phyloP scores from a whole-genome alignment of 495 filamentous ascomycete species.

The Neurospora sp. region DNA sequence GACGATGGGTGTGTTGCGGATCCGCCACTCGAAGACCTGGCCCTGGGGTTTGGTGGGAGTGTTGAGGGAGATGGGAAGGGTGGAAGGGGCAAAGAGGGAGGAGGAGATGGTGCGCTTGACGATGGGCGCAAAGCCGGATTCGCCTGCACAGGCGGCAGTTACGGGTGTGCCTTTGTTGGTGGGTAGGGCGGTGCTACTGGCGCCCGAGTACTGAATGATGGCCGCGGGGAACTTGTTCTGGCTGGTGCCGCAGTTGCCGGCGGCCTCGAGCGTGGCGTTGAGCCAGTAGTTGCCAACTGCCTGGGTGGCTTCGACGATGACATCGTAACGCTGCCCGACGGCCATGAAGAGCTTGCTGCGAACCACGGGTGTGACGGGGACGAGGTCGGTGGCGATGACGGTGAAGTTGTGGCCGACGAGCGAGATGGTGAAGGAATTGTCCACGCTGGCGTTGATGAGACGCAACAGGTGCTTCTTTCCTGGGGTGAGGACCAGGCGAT shows the following conservation, averaged over 20 bases:
- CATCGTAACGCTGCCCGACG: slow-evolving; percentile 62
- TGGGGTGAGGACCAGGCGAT: slow-evolving; percentile 24
- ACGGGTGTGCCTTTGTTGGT: slow-evolving; percentile 15
- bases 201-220: slow-evolving; percentile 32
- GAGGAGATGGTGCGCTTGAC: slow-evolving; percentile 11
- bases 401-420: slow-evolving; percentile 46
- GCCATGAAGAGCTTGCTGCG: slow-evolving; percentile 38
- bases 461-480: slow-evolving; percentile 44
- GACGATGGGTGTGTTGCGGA: slow-evolving; percentile 20
- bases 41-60: slow-evolving; percentile 5
- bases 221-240: slow-evolving; percentile 17
- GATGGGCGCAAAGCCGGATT: slow-evolving; percentile 16
- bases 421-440: slow-evolving; percentile 37
- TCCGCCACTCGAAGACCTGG: slow-evolving; percentile 23
- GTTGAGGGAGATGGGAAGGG: slow-evolving; percentile 5
- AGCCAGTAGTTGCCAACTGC: slow-evolving; percentile 49
- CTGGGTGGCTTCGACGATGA: slow-evolving; percentile 53
- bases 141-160: slow-evolving; percentile 12
- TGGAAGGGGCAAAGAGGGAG: slow-evolving; percentile 3
- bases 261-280: slow-evolving; percentile 22
- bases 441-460: slow-evolving; percentile 46
- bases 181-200: slow-evolving; percentile 11
- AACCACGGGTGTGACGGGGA: slow-evolving; percentile 38
- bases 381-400: slow-evolving; percentile 43
- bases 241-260: slow-evolving; percentile 16